Conservation (phyloP, 2,329 filamentous ascomycete genomes). For the Ilyonectria destructans region DNA sequence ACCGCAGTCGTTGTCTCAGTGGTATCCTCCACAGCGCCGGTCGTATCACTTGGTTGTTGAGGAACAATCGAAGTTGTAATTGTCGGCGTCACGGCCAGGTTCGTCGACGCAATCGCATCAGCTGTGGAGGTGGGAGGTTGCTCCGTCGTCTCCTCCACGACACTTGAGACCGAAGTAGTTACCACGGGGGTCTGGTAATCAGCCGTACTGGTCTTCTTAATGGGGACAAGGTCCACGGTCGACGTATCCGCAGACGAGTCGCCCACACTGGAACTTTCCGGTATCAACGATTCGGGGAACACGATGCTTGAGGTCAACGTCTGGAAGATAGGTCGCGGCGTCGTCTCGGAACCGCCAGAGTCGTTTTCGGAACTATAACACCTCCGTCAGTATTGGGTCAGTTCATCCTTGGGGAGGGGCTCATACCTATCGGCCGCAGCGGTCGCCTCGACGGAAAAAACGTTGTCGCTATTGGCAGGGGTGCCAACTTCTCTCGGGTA, state of each 20-base stretch:
- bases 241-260: constrained; percentile 27
- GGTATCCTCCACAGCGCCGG: constrained; percentile 14
- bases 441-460: constrained; percentile 34
- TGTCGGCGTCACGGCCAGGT: constrained; percentile 19
- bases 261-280: constrained; percentile 20
- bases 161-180: neutral
- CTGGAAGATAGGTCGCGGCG: constrained; percentile 46
- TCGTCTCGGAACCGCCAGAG: constrained; percentile 34
- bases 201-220: constrained; percentile 8
- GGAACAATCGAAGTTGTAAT: constrained; percentile 20
- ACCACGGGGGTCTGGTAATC: constrained; percentile 1
- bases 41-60: constrained; percentile 13
- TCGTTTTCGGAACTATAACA: constrained; percentile 33
- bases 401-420: neutral
- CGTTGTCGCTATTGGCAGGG: constrained; percentile 36
- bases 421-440: constrained; percentile 43
- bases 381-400: constrained; percentile 30
- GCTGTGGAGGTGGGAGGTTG: neutral
- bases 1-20: neutral
- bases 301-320: constrained; percentile 42
- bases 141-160: neutral
- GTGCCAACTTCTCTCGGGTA: constrained; percentile 40
- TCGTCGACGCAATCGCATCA: constrained; percentile 8
- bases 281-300: constrained; percentile 37
- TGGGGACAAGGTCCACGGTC: constrained; percentile 42